These are phyloP conservation scores for Cenchrus purpureus DNA, from an alignment of 176 grass and related monocot genomes.

Conservation along the genomic window DNA sequence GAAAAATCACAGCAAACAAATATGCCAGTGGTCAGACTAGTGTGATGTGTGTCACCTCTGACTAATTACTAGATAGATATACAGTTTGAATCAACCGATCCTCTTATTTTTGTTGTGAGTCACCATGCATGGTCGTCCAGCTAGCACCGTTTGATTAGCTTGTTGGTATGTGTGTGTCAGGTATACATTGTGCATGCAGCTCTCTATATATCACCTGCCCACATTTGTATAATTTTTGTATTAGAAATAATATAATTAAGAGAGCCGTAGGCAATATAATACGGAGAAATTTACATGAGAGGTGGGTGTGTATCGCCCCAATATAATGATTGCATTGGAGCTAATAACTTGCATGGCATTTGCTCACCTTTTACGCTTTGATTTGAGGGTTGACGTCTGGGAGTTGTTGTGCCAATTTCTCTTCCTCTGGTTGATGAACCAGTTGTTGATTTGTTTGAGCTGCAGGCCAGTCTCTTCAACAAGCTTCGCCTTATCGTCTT, in stretches of 20 bases:
- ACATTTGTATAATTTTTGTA: not conserved
- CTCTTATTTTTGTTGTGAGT: constrained; percentile 55
- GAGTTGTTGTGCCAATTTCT: constrained; percentile 99
- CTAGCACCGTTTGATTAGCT: constrained; percentile 56
- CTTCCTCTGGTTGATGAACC: constrained; percentile 99
- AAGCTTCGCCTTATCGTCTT: constrained; percentile 98
- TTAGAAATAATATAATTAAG: not conserved
- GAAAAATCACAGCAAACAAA: constrained; percentile 35
- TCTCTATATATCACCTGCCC: constrained; percentile 40
- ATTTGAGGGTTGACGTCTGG: constrained; percentile 92
- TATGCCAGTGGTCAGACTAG: constrained; percentile 66
- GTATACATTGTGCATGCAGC: constrained; percentile 12
- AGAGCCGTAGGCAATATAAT: not conserved
- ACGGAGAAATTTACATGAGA: not conserved
- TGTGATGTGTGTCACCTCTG: constrained; percentile 54
- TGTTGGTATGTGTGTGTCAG: constrained; percentile 40
- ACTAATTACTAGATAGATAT: constrained; percentile 57
- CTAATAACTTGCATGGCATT: not conserved
- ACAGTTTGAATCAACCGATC: constrained; percentile 42
- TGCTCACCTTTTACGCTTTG: constrained; percentile 92
- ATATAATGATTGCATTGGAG: not conserved
- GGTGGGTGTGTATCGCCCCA: not conserved
- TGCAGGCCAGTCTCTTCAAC: constrained; percentile 98
- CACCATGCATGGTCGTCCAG: constrained; percentile 2
- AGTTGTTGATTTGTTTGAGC: constrained; percentile 99